Conservation (phyloP, 768 basidiomycete species). For the Lentinula sp. region DNA sequence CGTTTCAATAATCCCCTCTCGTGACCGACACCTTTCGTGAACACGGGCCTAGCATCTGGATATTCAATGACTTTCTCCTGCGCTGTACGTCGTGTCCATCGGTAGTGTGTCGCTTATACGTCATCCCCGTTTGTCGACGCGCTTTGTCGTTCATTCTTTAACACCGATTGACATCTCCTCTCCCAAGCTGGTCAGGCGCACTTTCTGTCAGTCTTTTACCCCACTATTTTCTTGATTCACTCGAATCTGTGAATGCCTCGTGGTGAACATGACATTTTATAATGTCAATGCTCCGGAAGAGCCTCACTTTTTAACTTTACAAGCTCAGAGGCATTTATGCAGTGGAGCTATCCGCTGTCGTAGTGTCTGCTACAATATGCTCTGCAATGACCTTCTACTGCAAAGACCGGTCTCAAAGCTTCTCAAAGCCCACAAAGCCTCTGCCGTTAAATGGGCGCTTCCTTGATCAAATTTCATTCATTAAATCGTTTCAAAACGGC, state of each 20-base stretch:
- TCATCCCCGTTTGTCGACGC: background rate
- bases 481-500: slow-evolving; percentile 12
- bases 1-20: background rate
- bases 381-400: background rate
- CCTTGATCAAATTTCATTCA: background rate
- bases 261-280: slow-evolving; percentile 13
- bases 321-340: background rate
- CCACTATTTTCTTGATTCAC: background rate
- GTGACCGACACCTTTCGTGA: background rate
- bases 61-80: background rate
- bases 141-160: background rate
- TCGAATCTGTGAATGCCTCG: background rate
- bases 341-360: background rate
- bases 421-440: background rate
- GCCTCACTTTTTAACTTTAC: background rate
- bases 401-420: background rate
- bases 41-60: background rate
- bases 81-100: slow-evolving; percentile 3
- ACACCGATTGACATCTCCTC: background rate
- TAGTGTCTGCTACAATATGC: background rate
- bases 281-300: background rate
- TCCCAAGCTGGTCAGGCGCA: background rate
- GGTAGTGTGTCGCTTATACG: background rate
- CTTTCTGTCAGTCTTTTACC: background rate
- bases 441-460: background rate